Evolutionary conservation across 2,329 filamentous ascomycete species (phyloP).

Genomic region (Pestalotiopsis sp.): DNA sequence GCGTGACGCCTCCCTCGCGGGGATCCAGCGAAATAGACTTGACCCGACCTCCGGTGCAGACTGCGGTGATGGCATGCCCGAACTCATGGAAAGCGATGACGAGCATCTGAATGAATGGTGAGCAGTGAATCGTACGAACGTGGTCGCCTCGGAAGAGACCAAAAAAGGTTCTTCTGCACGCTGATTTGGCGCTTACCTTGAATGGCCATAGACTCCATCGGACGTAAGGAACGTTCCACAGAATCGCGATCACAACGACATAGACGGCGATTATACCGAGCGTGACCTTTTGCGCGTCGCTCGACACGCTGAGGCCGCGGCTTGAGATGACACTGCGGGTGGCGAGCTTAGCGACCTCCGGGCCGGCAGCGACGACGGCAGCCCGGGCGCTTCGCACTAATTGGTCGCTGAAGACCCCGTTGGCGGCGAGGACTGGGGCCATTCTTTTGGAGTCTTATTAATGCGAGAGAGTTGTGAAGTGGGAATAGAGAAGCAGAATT

Average conservation of each 20-base stretch:
- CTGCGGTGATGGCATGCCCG: constrained; percentile 73
- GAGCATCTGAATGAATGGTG: constrained; percentile 62
- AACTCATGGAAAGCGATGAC: constrained; percentile 85
- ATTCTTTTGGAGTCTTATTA: constrained; percentile 16
- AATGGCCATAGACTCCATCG: constrained; percentile 78
- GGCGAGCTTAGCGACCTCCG: constrained; percentile 25
- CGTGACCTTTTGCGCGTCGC: constrained; percentile 71
- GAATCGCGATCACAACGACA: constrained; percentile 71
- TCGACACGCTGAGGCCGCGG: constrained; percentile 60
- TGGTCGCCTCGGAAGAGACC: too few species aligned
- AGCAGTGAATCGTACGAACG: background rate
- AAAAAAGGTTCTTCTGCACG: too few species aligned
- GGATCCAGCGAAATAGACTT: constrained; percentile 76
- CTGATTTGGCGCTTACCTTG: constrained; percentile 55
- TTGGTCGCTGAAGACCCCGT: constrained; percentile 24
- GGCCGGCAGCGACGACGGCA: constrained; percentile 27
- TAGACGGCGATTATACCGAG: constrained; percentile 73
- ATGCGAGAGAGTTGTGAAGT: background rate
- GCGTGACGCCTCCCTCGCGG: constrained; percentile 76
- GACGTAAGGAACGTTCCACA: constrained; percentile 82
- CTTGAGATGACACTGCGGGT: constrained; percentile 38
- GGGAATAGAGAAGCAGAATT: background rate
- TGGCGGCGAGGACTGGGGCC: constrained; percentile 26
- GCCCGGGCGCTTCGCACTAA: constrained; percentile 27
- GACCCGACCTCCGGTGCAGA: constrained; percentile 73